Conservation (phyloP, 371 early-diverging fungal genomes). For the Mucor mucedo region DNA sequence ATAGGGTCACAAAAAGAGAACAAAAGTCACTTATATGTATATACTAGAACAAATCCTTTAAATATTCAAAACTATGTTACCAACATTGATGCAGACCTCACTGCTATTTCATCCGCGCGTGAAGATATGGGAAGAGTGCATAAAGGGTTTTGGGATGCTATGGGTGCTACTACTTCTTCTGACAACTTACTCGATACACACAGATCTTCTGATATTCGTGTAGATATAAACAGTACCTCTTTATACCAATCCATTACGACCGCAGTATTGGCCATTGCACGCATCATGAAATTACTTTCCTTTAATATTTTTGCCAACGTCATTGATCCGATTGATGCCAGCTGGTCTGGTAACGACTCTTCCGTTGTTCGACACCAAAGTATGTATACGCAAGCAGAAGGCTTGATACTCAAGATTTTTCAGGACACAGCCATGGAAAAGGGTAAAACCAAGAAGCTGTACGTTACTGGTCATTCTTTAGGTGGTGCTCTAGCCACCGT, state of each 20-base stretch:
- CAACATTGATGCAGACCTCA: slow-evolving; percentile 50
- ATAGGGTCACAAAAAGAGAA: not conserved
- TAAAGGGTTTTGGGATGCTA: slow-evolving; percentile 61
- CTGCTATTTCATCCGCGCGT: slow-evolving; percentile 28
- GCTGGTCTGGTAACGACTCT: slow-evolving; percentile 39
- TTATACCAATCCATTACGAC: slow-evolving; percentile 38
- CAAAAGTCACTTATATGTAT: not conserved
- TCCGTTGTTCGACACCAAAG: slow-evolving; percentile 33
- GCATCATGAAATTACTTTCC: slow-evolving; percentile 32
- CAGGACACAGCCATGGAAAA: slow-evolving; percentile 8
- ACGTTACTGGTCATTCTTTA: slow-evolving; percentile 45
- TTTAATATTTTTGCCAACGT: slow-evolving; percentile 43
- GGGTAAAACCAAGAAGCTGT: slow-evolving; percentile 29
- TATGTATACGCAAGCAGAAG: slow-evolving; percentile 44
- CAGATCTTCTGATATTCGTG: slow-evolving; percentile 20
- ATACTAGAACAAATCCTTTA: slow-evolving; percentile 57
- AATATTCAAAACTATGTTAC: slow-evolving; percentile 65
- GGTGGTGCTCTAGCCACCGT: slow-evolving; percentile 50
- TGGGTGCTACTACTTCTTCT: slow-evolving; percentile 41
- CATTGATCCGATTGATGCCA: slow-evolving; percentile 49
- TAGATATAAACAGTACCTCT: slow-evolving; percentile 39
- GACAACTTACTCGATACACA: not conserved
- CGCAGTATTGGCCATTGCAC: slow-evolving; percentile 31
- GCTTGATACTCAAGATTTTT: slow-evolving; percentile 30
- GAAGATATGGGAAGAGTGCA: slow-evolving; percentile 54